Conservation (phyloP, 2,329 filamentous ascomycete species). For the Aspergillus sp. region DNA sequence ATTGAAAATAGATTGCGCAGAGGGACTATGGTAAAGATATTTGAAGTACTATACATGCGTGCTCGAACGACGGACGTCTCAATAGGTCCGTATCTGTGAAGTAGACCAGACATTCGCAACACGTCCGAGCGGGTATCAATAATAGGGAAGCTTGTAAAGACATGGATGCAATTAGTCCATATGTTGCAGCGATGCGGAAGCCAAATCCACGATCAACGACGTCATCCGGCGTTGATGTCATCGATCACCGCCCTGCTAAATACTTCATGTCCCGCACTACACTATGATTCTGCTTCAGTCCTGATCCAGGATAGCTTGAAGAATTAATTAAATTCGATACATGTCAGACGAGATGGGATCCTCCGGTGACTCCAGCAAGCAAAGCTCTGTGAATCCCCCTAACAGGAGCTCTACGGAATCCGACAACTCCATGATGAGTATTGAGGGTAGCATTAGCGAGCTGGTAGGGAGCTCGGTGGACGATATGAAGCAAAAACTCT, state of each 20-base stretch:
- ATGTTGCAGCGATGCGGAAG: too few species aligned
- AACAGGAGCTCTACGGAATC: neutral
- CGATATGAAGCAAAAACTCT: slow-evolving; percentile 11
- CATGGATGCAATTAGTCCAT: too few species aligned
- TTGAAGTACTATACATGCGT: too few species aligned
- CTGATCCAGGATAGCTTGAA: too few species aligned
- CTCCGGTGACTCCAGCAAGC: neutral
- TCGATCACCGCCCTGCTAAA: neutral
- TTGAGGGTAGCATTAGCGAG: slow-evolving; percentile 5
- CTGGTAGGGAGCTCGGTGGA: slow-evolving; percentile 12
- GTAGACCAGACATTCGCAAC: too few species aligned
- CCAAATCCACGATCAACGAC: neutral
- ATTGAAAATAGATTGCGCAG: too few species aligned
- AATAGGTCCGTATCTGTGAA: too few species aligned
- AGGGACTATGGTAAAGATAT: too few species aligned
- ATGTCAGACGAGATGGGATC: neutral
- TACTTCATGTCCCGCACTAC: neutral
- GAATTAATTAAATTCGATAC: neutral
- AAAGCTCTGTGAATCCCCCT: neutral
- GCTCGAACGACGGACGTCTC: too few species aligned
- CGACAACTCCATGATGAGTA: neutral
- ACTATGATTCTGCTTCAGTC: neutral
- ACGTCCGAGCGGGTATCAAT: too few species aligned
- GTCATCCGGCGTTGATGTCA: neutral
- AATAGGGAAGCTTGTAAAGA: too few species aligned